Evolutionary conservation across 2,329 filamentous ascomycete species (phyloP).

Genomic region (Neonectria hederae): DNA sequence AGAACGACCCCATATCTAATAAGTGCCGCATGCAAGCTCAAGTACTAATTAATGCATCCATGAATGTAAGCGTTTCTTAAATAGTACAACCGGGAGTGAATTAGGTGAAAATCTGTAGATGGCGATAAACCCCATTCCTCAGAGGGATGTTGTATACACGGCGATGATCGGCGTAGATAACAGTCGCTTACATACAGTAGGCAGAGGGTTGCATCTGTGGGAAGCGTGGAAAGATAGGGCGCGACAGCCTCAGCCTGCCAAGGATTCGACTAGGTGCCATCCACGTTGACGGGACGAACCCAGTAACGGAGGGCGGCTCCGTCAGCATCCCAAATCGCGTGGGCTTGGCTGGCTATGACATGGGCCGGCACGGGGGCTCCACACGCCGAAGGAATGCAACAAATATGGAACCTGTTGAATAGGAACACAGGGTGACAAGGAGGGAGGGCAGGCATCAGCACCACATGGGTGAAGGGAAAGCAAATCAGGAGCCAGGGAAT

Average conservation of each 20-base stretch:
- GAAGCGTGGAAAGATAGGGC: not conserved
- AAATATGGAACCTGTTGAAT: not conserved
- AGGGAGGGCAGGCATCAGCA: not conserved
- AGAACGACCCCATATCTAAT: slow-evolving; percentile 28
- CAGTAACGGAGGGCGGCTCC: slow-evolving; percentile 19
- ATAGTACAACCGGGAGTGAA: slow-evolving; percentile 12
- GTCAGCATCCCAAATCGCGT: slow-evolving; percentile 35
- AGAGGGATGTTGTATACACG: not conserved
- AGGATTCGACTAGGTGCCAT: not conserved
- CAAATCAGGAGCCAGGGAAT: slow-evolving; percentile 4
- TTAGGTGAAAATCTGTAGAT: not conserved
- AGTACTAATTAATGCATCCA: slow-evolving; percentile 26
- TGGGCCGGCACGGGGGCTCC: slow-evolving; percentile 17
- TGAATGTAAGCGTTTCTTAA: slow-evolving; percentile 16
- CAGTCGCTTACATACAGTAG: not conserved
- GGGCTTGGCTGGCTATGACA: slow-evolving; percentile 16
- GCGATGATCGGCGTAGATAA: not conserved
- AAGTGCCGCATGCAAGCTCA: slow-evolving; percentile 24
- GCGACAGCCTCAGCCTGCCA: slow-evolving; percentile 15
- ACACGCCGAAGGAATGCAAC: slow-evolving; percentile 16
- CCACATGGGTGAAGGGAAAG: not conserved
- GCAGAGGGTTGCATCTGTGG: slow-evolving; percentile 6
- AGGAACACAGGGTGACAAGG: not conserved
- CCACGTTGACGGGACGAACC: slow-evolving; percentile 14
- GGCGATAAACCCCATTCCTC: not conserved